Evolutionary conservation across 2,329 filamentous ascomycete species (phyloP).

Genomic region (Claviceps sp.): DNA sequence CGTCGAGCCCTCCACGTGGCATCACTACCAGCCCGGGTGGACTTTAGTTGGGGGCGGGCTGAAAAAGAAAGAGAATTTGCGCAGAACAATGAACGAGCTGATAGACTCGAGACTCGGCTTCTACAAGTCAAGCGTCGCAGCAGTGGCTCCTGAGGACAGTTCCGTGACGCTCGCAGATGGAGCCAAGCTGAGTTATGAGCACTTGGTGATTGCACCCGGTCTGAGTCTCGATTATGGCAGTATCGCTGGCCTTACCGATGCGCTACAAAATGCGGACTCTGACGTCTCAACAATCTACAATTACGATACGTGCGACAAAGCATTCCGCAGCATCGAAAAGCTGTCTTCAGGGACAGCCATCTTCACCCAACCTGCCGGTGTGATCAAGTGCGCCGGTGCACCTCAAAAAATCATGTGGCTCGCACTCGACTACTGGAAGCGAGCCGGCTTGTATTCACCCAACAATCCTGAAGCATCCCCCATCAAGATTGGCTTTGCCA

Average conservation of each 20-base stretch:
- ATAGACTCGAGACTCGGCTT: slow-evolving; percentile 48
- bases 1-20: slow-evolving; percentile 47
- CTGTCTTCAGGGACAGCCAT: slow-evolving; percentile 38
- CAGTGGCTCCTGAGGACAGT: slow-evolving; percentile 43
- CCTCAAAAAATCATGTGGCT: slow-evolving; percentile 52
- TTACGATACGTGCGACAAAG: slow-evolving; percentile 42
- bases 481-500: slow-evolving; percentile 42
- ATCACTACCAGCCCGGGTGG: slow-evolving; percentile 59
- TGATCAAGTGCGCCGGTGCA: slow-evolving; percentile 47
- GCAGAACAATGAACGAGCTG: slow-evolving; percentile 33
- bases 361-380: slow-evolving; percentile 45
- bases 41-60: slow-evolving; percentile 54
- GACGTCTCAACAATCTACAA: slow-evolving; percentile 44
- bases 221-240: slow-evolving; percentile 36
- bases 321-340: slow-evolving; percentile 32
- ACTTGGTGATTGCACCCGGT: slow-evolving; percentile 49
- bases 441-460: slow-evolving; percentile 31
- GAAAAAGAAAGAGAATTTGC: slow-evolving; percentile 47
- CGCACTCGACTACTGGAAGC: slow-evolving; percentile 45
- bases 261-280: slow-evolving; percentile 32
- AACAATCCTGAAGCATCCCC: slow-evolving; percentile 22
- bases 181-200: slow-evolving; percentile 45
- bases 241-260: slow-evolving; percentile 43
- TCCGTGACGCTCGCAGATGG: slow-evolving; percentile 40
- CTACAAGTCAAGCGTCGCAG: slow-evolving; percentile 38